Evolutionary conservation across 257 asterid species (phyloP).

Genomic region (Nicotiana benthamiana): DNA sequence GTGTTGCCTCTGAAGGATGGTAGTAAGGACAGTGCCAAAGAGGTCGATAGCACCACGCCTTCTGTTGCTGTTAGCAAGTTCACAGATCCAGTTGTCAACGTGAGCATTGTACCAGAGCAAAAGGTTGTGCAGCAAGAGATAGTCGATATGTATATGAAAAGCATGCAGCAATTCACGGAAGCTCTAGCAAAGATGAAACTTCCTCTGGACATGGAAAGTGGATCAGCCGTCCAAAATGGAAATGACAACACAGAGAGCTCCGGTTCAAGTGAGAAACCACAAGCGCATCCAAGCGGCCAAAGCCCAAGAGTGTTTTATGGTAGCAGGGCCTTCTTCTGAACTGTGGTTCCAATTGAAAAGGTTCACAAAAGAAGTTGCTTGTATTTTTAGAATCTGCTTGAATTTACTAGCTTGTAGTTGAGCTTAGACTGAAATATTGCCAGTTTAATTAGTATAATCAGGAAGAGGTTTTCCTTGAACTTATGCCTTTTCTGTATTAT

Average conservation of each 20-base stretch:
- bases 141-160: constrained; percentile 93
- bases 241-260: constrained; percentile 44
- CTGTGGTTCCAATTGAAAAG: constrained; percentile 2
- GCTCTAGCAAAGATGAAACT: constrained; percentile 95
- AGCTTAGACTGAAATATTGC: not conserved
- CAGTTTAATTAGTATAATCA: not conserved
- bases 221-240: constrained; percentile 41
- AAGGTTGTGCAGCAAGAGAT: constrained; percentile 91
- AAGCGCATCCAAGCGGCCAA: constrained; percentile 45
- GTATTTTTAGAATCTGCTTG: not conserved
- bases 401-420: constrained; percentile 1
- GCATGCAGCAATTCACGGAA: constrained; percentile 96
- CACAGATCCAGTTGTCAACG: constrained; percentile 39
- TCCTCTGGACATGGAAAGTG: constrained; percentile 72
- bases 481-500: not conserved
- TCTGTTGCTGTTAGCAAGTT: constrained; percentile 16
- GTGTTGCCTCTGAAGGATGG: constrained; percentile 31
- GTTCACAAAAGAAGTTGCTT: not conserved
- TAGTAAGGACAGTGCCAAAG: constrained; percentile 26
- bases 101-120: constrained; percentile 51
- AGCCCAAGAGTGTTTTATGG: constrained; percentile 90
- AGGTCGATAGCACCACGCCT: constrained; percentile 33
- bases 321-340: constrained; percentile 93
- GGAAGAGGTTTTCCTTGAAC: not conserved
- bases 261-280: constrained; percentile 60